A percentile compares a stretch with the other conserved stretches of the same genome.
Conservation (phyloP, 352 stramenopile species). For the Albugo candida region DNA sequence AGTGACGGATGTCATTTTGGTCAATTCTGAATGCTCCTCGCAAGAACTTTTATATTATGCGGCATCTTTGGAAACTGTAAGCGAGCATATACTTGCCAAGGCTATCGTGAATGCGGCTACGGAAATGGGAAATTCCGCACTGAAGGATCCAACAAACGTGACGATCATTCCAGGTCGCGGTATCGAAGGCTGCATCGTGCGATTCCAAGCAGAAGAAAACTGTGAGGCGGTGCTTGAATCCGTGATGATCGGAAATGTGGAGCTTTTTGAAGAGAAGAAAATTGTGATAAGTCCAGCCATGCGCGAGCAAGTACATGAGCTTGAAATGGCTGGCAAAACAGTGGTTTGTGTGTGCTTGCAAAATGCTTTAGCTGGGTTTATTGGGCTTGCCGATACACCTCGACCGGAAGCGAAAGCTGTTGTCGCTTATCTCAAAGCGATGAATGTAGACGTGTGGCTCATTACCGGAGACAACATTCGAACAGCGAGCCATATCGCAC, state of each 20-base stretch:
- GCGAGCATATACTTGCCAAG: conserved; percentile 71
- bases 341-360: conserved; percentile 65
- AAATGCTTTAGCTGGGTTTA: conserved; percentile 41
- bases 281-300: conserved; percentile 43
- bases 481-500: conserved; percentile 77
- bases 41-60: conserved; percentile 63
- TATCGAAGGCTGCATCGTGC: conserved; percentile 40
- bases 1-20: conserved; percentile 56
- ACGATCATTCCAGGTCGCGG: conserved; percentile 57
- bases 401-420: conserved; percentile 51
- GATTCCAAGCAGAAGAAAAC: conserved; percentile 5
- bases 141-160: conserved; percentile 54
- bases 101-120: conserved; percentile 60
- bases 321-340: conserved; percentile 74
- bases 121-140: conserved; percentile 48
- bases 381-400: conserved; percentile 55
- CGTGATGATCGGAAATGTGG: conserved; percentile 41
- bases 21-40: conserved; percentile 34
- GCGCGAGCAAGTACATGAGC: conserved; percentile 50
- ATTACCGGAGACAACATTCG: conserved; percentile 86
- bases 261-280: conserved; percentile 62
- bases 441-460: conserved; percentile 71
- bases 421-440: conserved; percentile 49
- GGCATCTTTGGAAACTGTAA: conserved; percentile 61
- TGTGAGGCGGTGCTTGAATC: background rate